phyloP scores from a whole-genome alignment of 352 stramenopile species.

The Globisporangium cederbergense region DNA sequence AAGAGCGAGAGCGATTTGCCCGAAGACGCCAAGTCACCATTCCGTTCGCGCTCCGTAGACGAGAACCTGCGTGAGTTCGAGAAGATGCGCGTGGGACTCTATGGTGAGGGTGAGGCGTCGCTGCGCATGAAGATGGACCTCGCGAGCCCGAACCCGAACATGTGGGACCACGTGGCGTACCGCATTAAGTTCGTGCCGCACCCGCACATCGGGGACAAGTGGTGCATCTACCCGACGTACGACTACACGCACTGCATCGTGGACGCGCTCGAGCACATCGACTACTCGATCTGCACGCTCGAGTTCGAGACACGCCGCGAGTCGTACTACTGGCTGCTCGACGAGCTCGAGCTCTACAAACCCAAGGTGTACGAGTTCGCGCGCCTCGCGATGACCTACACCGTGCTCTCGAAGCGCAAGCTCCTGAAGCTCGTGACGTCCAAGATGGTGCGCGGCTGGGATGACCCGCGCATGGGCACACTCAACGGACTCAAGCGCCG shows the following conservation, averaged over 20 bases:
- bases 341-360: constrained; percentile 96
- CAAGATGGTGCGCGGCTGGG: constrained; percentile 87
- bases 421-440: constrained; percentile 97
- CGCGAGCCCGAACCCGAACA: constrained; percentile 97
- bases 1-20: constrained; percentile 61
- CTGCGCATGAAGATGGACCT: constrained; percentile 99
- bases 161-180: constrained; percentile 98
- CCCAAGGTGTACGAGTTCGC: constrained; percentile 97
- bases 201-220: constrained; percentile 95
- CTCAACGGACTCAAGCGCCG: constrained; percentile 92
- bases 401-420: constrained; percentile 98
- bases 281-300: constrained; percentile 99
- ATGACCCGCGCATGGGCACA: constrained; percentile 97
- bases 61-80: constrained; percentile 97
- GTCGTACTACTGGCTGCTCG: constrained; percentile 99
- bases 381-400: constrained; percentile 97
- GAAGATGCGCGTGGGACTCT: constrained; percentile 94
- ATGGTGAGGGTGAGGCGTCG: constrained; percentile 87
- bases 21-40: constrained; percentile 81
- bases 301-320: constrained; percentile 99
- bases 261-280: constrained; percentile 98
- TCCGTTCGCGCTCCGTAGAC: constrained; percentile 89
- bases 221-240: constrained; percentile 99
- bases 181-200: constrained; percentile 98
- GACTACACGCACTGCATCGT: constrained; percentile 99